Evolutionary conservation across 768 basidiomycete species (phyloP).

Genomic region (Lentinus tigrinus): DNA sequence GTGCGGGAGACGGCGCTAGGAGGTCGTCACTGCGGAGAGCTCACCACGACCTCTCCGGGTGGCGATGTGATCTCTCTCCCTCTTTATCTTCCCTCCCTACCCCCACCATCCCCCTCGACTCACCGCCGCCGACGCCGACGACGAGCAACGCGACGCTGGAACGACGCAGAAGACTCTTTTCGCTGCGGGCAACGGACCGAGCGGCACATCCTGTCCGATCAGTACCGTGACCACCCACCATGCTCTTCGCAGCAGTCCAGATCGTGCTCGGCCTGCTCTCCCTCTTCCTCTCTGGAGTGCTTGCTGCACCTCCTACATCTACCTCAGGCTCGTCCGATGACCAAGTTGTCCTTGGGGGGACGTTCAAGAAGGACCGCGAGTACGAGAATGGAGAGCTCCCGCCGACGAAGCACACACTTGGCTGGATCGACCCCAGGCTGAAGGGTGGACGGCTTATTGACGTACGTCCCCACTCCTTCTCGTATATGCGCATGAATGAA

Average conservation of each 20-base stretch:
- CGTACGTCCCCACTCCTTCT: constrained; percentile 42
- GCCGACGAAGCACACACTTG: constrained; percentile 29
- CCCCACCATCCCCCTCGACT: not conserved
- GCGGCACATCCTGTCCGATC: not conserved
- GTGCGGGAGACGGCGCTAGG: not conserved
- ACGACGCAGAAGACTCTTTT: not conserved
- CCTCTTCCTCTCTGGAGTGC: not conserved
- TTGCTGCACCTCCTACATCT: not conserved
- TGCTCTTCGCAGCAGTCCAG: not conserved
- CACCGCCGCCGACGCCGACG: not conserved
- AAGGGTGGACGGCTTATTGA: constrained; percentile 77
- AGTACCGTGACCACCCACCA: not conserved
- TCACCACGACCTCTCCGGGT: constrained; percentile 1
- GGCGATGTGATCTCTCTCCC: constrained; percentile 1
- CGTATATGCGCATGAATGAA: not conserved
- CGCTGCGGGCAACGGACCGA: not conserved
- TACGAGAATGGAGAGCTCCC: constrained; percentile 29
- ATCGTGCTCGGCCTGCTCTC: not conserved
- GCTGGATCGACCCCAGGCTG: constrained; percentile 67
- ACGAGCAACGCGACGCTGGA: not conserved
- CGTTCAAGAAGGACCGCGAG: constrained; percentile 5
- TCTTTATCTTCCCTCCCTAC: not conserved
- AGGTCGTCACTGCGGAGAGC: constrained; percentile 5
- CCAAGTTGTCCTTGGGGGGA: not conserved
- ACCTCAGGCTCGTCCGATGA: no score